phyloP scores from a whole-genome alignment of 306 rosid species.

The Vicia faba region DNA sequence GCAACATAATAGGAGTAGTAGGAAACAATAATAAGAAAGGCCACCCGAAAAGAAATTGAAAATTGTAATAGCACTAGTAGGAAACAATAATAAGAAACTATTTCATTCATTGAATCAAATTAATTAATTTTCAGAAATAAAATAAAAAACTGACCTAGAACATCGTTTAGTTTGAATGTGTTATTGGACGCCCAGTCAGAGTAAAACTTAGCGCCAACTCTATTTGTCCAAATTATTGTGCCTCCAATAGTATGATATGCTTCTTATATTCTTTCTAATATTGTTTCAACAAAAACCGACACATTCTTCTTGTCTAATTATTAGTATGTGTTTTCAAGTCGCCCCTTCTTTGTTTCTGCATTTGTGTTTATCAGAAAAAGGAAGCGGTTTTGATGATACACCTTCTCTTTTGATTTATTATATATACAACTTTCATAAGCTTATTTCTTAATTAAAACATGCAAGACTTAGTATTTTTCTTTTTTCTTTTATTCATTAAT shows the following conservation, averaged over 20 bases:
- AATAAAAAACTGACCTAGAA: constrained; percentile 35
- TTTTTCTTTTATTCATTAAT: neutral
- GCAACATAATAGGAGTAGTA: too few species aligned
- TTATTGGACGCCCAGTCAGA: constrained; percentile 40
- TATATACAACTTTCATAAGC: constrained; percentile 21
- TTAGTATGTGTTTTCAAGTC: constrained; percentile 35
- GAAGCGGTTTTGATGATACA: constrained; percentile 4
- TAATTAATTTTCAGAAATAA: neutral
- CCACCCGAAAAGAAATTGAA: constrained; percentile 17
- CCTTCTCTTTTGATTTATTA: neutral
- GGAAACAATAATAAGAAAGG: too few species aligned
- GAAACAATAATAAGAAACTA: too few species aligned
- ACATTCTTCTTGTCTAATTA: constrained; percentile 20
- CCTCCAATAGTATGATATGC: constrained; percentile 40
- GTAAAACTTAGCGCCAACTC: constrained; percentile 25
- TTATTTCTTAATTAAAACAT: too few species aligned
- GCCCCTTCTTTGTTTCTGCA: constrained; percentile 32
- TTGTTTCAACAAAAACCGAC: constrained; percentile 15
- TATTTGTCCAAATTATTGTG: constrained; percentile 37
- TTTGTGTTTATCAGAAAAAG: neutral
- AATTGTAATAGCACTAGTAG: constrained; percentile 13
- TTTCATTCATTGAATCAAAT: neutral
- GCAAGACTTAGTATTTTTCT: neutral
- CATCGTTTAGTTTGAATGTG: constrained; percentile 36
- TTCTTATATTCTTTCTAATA: constrained; percentile 19